These are phyloP conservation scores for Globisporangium nagaii DNA, from an alignment of 352 stramenopile species.

Conservation along the genomic window DNA sequence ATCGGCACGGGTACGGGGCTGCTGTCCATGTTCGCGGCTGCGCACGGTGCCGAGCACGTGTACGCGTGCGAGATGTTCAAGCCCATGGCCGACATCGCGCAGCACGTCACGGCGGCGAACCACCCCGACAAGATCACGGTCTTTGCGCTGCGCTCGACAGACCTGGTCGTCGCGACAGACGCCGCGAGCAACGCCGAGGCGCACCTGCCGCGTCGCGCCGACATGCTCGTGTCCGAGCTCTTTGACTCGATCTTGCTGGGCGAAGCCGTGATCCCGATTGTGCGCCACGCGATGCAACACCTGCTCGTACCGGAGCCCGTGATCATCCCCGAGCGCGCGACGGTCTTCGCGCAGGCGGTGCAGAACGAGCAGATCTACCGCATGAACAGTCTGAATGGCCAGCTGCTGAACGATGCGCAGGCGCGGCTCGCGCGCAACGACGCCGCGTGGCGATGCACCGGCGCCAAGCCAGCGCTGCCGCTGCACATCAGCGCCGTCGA, in stretches of 20 bases:
- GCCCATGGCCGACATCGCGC: slow-evolving; percentile 78
- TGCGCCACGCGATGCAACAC: slow-evolving; percentile 69
- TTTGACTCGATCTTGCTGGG: slow-evolving; percentile 90
- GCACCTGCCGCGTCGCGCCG: slow-evolving; percentile 60
- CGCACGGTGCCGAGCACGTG: slow-evolving; percentile 82
- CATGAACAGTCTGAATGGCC: slow-evolving; percentile 52
- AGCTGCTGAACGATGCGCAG: slow-evolving; percentile 21
- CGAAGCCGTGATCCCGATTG: slow-evolving; percentile 83
- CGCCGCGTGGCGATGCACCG: slow-evolving; percentile 52
- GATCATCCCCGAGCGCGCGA: slow-evolving; percentile 65
- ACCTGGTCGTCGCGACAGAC: slow-evolving; percentile 36
- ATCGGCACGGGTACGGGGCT: slow-evolving; percentile 79
- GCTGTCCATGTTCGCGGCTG: slow-evolving; percentile 85
- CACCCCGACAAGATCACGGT: slow-evolving; percentile 72
- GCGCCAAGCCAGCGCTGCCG: slow-evolving; percentile 51
- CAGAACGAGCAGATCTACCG: slow-evolving; percentile 61
- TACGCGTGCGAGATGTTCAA: slow-evolving; percentile 92
- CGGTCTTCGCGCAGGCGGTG: slow-evolving; percentile 66
- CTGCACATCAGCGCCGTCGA: slow-evolving; percentile 54
- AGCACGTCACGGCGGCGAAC: slow-evolving; percentile 63
- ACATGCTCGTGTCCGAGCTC: slow-evolving; percentile 92
- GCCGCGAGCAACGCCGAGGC: neutral
- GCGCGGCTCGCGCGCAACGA: slow-evolving; percentile 49
- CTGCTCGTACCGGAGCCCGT: slow-evolving; percentile 48
- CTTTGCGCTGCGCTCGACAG: slow-evolving; percentile 67